Evolutionary conservation across 306 rosid species (phyloP).

Genomic region (Medicago ruthenica): DNA sequence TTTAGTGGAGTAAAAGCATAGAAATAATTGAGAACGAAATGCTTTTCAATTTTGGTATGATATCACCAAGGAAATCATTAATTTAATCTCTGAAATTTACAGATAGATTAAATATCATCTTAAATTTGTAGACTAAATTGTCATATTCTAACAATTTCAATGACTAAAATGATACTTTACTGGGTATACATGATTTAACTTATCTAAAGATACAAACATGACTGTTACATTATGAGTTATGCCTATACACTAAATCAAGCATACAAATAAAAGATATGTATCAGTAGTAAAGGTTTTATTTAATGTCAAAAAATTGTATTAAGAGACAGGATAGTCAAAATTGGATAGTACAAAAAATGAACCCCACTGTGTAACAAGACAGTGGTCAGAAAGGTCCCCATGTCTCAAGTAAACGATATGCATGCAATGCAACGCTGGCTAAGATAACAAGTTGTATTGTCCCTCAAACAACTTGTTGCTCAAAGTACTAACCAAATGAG

Average conservation of each 20-base stretch:
- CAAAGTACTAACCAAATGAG: too few species aligned
- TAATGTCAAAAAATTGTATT: too few species aligned
- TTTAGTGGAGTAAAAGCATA: constrained; percentile 6
- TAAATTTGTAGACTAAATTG: background rate
- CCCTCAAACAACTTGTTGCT: background rate
- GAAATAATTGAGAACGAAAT: background rate
- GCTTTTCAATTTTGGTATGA: background rate
- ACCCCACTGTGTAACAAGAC: constrained; percentile 31
- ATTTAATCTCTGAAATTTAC: background rate
- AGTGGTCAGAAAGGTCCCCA: constrained; percentile 23
- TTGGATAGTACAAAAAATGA: constrained; percentile 31
- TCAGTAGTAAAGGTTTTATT: constrained; percentile 1
- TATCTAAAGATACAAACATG: background rate
- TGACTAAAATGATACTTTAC: too few species aligned
- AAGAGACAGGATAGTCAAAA: constrained; percentile 18
- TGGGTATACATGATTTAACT: too few species aligned
- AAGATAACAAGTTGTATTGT: constrained; percentile 11
- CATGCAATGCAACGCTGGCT: constrained; percentile 18
- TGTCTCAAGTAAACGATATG: background rate
- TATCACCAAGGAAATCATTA: background rate
- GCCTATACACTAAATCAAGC: constrained; percentile 2
- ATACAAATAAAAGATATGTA: background rate
- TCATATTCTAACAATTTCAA: background rate
- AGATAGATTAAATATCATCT: background rate
- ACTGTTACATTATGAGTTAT: background rate